These are phyloP conservation scores for Barnettozyma wickerhamii DNA, from an alignment of 805 yeast species.

Conservation along the genomic window DNA sequence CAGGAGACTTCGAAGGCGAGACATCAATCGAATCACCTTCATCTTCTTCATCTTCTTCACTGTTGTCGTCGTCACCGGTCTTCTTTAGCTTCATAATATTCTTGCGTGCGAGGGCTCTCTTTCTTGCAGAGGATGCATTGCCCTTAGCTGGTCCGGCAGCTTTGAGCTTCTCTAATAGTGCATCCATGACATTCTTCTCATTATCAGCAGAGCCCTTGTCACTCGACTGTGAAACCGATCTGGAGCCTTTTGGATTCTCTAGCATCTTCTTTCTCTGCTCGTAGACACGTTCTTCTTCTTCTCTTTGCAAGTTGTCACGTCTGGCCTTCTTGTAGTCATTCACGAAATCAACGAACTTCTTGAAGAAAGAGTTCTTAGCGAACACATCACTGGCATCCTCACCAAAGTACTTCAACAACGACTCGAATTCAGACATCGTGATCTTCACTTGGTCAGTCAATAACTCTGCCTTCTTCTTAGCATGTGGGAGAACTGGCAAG, in stretches of 20 bases:
- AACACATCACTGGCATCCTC: constrained; percentile 73
- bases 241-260: constrained; percentile 21
- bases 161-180: constrained; percentile 75
- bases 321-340: constrained; percentile 77
- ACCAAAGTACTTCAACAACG: constrained; percentile 81
- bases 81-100: constrained; percentile 42
- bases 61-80: constrained; percentile 16
- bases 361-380: constrained; percentile 67
- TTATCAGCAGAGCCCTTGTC: constrained; percentile 1
- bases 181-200: constrained; percentile 61
- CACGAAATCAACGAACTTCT: constrained; percentile 75
- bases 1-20: constrained; percentile 15
- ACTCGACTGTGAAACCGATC: constrained; percentile 14
- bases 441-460: constrained; percentile 59
- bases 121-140: constrained; percentile 75
- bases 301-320: constrained; percentile 70
- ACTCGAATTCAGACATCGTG: constrained; percentile 61
- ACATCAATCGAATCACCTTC: constrained; percentile 15
- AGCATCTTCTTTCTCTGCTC: constrained; percentile 65
- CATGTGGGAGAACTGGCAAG: constrained; percentile 65
- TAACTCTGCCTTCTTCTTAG: constrained; percentile 63
- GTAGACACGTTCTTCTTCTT: constrained; percentile 73
- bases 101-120: constrained; percentile 71
- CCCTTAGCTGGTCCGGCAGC: constrained; percentile 70
- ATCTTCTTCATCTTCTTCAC: constrained; percentile 12